phyloP scores from a whole-genome alignment of 108 stramenopile species.

The Skeletonema menzelii region DNA sequence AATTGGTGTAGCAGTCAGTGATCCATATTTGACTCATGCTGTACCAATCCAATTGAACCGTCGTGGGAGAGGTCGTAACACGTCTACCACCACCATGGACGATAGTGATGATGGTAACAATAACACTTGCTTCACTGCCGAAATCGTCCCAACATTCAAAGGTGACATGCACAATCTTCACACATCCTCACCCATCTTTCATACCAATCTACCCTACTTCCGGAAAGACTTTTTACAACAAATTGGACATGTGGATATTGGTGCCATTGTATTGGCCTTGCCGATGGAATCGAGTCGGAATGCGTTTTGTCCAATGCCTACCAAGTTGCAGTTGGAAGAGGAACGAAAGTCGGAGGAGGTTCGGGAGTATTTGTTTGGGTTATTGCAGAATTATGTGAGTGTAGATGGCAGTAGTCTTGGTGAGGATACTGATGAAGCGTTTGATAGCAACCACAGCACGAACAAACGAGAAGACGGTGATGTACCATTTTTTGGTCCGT shows the following conservation, averaged over 20 bases:
- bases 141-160: conserved; percentile 1
- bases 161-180: not conserved
- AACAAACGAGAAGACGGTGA: not conserved
- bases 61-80: too few species aligned
- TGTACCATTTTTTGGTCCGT: not conserved
- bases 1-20: conserved; percentile 23
- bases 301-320: conserved; percentile 14
- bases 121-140: not conserved
- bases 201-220: conserved; percentile 30
- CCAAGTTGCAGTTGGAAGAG: conserved; percentile 21
- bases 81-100: not conserved
- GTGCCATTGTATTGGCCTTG: conserved; percentile 19
- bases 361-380: conserved; percentile 8
- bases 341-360: conserved; percentile 3
- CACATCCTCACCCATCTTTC: conserved; percentile 9
- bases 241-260: conserved; percentile 27
- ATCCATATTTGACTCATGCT: conserved; percentile 30
- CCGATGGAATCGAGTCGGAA: conserved; percentile 14
- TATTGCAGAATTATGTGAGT: conserved; percentile 29
- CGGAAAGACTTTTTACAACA: conserved; percentile 14
- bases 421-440: not conserved
- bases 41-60: conserved; percentile 8
- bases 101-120: not conserved
- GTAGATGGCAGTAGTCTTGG: not conserved
- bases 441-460: not conserved